Evolutionary conservation across 768 basidiomycete genomes (phyloP).

Genomic region (Thelephora aurantiotincta): DNA sequence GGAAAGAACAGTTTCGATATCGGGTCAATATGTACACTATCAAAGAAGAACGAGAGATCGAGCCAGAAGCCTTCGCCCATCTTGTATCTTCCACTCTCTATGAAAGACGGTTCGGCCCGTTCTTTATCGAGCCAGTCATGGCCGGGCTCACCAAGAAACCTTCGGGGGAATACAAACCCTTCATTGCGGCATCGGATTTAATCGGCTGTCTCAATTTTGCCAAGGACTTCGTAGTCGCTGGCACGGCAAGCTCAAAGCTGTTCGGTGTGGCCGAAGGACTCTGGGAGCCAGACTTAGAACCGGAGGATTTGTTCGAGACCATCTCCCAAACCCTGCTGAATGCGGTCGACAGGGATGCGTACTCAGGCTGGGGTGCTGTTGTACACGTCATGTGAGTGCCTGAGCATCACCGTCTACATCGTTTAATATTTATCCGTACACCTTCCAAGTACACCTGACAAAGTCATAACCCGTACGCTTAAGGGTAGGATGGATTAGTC

Average conservation of each 20-base stretch:
- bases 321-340: conserved; percentile 93
- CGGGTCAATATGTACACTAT: conserved; percentile 98
- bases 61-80: conserved; percentile 91
- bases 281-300: conserved; percentile 94
- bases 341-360: conserved; percentile 91
- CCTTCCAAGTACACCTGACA: conserved; percentile 26
- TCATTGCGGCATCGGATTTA: conserved; percentile 89
- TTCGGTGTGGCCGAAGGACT: conserved; percentile 96
- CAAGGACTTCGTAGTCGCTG: conserved; percentile 94
- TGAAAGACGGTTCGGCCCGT: conserved; percentile 91
- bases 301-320: conserved; percentile 97
- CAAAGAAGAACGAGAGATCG: conserved; percentile 96
- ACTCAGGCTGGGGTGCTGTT: conserved; percentile 91
- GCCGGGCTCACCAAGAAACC: conserved; percentile 74
- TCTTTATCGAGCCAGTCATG: conserved; percentile 93
- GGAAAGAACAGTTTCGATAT: conserved; percentile 83
- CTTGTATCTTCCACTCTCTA: conserved; percentile 93
- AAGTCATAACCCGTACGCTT: conserved; percentile 39
- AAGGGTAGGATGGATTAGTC: conserved; percentile 38
- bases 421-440: background rate
- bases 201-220: conserved; percentile 90
- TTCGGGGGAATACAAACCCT: conserved; percentile 67
- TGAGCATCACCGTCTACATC: background rate
- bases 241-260: conserved; percentile 83
- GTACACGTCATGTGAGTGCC: conserved; percentile 85